Evolutionary conservation across 2,329 filamentous ascomycete genomes (phyloP), one percentile per base, ranked within the genome.

Genomic region (Trichophyton mentagrophytes): DNA sequence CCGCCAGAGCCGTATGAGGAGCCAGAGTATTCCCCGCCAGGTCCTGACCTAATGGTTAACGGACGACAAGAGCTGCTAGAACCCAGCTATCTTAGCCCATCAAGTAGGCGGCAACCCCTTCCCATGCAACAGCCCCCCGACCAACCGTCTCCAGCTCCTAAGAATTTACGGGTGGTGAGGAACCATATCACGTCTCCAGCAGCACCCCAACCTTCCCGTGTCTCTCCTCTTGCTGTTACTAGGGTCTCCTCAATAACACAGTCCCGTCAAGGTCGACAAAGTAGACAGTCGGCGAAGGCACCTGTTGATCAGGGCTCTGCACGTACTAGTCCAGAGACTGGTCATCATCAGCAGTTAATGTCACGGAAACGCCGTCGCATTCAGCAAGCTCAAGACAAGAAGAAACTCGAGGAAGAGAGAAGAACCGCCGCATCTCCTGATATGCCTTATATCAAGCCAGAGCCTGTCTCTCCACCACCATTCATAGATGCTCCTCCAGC

Each of bases 161-260:
- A 74, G 59, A 73, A 82, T 58, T 80, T 86, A 64, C 84, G 85
- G 59, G 76, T 91, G 61, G 79, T 91, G 67, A 84, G 85, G 69
- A 85, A 85, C 66, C 86, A 90, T 70, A 85, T 91, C 67, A 82
- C 85, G 58, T 85, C 85, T 40, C 87, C 86, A 47, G 76, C 86
- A 69, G 88, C 88, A 58, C 88, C 89, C 27, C 88, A 89, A 68
- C 87, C 89, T 59, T 84, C 85, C 57, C 86, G 88, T 69, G 84
- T 84, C 25, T 82, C 82, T 27, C 80, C 81, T 55, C 72, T 84
- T 63, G 78, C 81, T 61, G 75, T 77, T 51, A 71, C 78, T 60
- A 82, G 82, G 69, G 72, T 76, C 59, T 74, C 79, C 63, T 71
- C 75, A 57, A 68, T 80, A 65, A 83, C 64, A 79, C 87, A 71